Conservation (phyloP, 2,329 filamentous ascomycete genomes). For the Xylariales sp. region DNA sequence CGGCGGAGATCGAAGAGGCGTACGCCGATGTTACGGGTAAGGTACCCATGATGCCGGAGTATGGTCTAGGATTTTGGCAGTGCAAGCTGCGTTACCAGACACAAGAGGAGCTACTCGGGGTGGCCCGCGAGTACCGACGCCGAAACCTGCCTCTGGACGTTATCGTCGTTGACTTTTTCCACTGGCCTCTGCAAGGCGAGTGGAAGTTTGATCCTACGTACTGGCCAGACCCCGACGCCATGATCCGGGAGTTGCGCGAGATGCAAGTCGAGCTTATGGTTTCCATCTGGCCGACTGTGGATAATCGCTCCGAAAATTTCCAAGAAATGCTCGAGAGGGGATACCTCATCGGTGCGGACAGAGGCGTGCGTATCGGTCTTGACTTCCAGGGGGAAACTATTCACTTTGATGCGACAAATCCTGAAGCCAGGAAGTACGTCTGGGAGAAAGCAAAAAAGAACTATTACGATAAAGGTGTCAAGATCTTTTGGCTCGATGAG, state of each 20-base stretch:
- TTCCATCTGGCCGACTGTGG: slow-evolving; percentile 65
- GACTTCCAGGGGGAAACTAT: slow-evolving; percentile 55
- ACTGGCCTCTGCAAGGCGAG: slow-evolving; percentile 63
- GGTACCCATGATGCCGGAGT: slow-evolving; percentile 65
- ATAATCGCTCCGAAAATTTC: slow-evolving; percentile 54
- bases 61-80: slow-evolving; percentile 65
- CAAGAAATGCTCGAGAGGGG: slow-evolving; percentile 58
- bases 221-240: slow-evolving; percentile 63
- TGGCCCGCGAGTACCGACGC: slow-evolving; percentile 55
- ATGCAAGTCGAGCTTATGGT: slow-evolving; percentile 64
- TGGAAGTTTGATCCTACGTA: slow-evolving; percentile 62
- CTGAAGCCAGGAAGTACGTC: slow-evolving; percentile 51
- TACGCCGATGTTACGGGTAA: slow-evolving; percentile 55
- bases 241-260: slow-evolving; percentile 56
- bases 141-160: slow-evolving; percentile 55
- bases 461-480: slow-evolving; percentile 59
- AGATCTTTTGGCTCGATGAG: slow-evolving; percentile 65
- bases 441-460: slow-evolving; percentile 57
- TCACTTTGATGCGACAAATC: slow-evolving; percentile 62
- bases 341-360: slow-evolving; percentile 55
- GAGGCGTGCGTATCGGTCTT: slow-evolving; percentile 54
- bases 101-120: slow-evolving; percentile 56
- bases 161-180: slow-evolving; percentile 66
- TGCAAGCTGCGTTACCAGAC: slow-evolving; percentile 63
- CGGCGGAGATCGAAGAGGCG: slow-evolving; percentile 49